phyloP scores from a whole-genome alignment of 768 basidiomycete species.

The Termitomyces eurrhizus region DNA sequence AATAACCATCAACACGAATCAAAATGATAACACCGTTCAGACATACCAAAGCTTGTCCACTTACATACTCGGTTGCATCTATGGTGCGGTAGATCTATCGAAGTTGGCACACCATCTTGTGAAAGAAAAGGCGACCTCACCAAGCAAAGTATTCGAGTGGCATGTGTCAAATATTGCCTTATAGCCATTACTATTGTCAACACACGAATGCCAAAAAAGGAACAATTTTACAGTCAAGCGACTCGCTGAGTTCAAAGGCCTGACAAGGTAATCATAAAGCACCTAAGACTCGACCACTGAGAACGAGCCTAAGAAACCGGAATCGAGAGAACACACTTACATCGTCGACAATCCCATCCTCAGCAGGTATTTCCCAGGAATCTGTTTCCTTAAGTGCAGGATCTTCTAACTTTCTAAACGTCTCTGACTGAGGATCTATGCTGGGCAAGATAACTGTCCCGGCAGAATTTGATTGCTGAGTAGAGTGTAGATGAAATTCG shows the following conservation, averaged over 20 bases:
- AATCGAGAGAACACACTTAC: background rate
- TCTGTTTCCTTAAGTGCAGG: background rate
- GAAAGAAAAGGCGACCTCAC: background rate
- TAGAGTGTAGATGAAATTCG: background rate
- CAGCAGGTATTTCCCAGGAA: background rate
- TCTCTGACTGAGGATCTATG: background rate
- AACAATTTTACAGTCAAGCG: background rate
- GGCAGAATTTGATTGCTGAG: too few relatives aligned
- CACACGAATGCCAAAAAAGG: too few relatives aligned
- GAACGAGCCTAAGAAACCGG: background rate
- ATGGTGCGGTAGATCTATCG: background rate
- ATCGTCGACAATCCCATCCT: background rate
- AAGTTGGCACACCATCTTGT: background rate
- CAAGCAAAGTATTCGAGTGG: background rate
- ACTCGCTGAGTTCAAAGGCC: background rate
- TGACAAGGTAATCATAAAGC: background rate
- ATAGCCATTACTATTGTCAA: background rate
- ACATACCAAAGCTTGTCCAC: background rate
- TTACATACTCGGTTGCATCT: background rate
- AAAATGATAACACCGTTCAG: too few relatives aligned
- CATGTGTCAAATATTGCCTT: background rate
- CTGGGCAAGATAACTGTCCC: background rate
- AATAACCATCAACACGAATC: background rate
- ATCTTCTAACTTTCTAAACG: background rate
- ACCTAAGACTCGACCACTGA: background rate